phyloP scores from a whole-genome alignment of 1,139 yeast species.

The Pichia sp. region DNA sequence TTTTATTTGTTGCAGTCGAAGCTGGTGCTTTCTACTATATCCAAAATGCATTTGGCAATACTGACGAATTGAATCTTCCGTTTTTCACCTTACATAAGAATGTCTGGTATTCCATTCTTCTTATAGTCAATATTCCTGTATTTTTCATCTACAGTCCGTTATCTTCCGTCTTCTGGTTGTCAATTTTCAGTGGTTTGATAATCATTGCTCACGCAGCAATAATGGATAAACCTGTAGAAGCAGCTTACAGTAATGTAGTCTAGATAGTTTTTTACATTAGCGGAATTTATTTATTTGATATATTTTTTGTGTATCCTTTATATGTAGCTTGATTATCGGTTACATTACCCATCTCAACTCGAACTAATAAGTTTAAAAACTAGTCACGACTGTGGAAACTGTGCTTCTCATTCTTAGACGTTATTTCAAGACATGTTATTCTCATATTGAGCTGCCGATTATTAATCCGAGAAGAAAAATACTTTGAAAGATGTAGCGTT shows the following conservation, averaged over 20 bases:
- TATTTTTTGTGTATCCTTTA: too few relatives aligned
- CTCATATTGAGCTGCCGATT: too few relatives aligned
- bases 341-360: too few relatives aligned
- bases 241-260: conserved; percentile 75
- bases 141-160: conserved; percentile 83
- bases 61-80: conserved; percentile 63
- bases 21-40: conserved; percentile 63
- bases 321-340: too few relatives aligned
- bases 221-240: conserved; percentile 93
- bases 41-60: conserved; percentile 47
- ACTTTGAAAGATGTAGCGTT: too few relatives aligned
- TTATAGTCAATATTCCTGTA: conserved; percentile 56
- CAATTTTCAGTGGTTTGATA: conserved; percentile 76
- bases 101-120: conserved; percentile 71
- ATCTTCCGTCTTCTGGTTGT: conserved; percentile 84
- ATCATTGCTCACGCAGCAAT: conserved; percentile 84
- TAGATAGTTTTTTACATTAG: conserved; percentile 17
- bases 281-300: too few relatives aligned
- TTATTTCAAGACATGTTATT: too few relatives aligned
- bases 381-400: too few relatives aligned
- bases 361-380: too few relatives aligned
- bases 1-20: conserved; percentile 62
- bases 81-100: conserved; percentile 58
- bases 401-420: too few relatives aligned
- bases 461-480: too few relatives aligned